Base-by-base conservation (phyloP, 139 green algal species). In the Eudorina sp. region DNA sequence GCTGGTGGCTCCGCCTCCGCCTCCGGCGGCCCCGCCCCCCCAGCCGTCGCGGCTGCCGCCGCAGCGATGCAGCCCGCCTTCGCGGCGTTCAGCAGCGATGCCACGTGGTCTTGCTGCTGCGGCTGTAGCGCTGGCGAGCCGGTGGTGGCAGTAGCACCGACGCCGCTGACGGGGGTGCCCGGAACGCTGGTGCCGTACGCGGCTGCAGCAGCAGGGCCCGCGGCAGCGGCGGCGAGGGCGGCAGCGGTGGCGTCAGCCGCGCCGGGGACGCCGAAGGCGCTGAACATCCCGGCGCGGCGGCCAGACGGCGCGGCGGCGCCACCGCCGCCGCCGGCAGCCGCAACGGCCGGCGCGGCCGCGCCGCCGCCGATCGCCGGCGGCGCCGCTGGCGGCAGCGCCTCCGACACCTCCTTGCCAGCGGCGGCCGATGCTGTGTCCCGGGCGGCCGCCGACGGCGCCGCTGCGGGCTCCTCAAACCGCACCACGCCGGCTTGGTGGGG, bases 191-290 rank as follows among this genome's bases (percentile, higher is more conserved):
- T 21, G 58, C 58, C 58, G n/a, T n/a, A n/a, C n/a, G n/a, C n/a
- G n/a, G n/a, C n/a, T 34, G 23, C 58, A 13, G 58, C 25, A 8
- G 16, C n/a, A n/a, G 64, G 31, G 13, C 9, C 31, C 7, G 31
- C 64, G 64, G 64, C 31, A 5, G 7, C 34, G 64, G 31, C 76
- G 31, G 76, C 48, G 21, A 83, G 48, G 6, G 48, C 76, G 13
- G 76, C 76, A 3, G 51, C 51, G 11, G 76, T 41, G 13, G 48
- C 48, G 23, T 83, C 76, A 19, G 76, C 76, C 19, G 76, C 76
- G 14, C 76, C 76, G 0, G 76, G 76, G 6, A 64, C 51, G 3
- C 76, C 76, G 51, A 83, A 83, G 11, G n/a, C 76, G 25, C 45
- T 53, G 27, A 5, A 25, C 73, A 81, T 40, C n/a, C n/a, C 13